These are phyloP conservation scores for Hamigera avellanea DNA, from an alignment of 495 filamentous ascomycete species.

Conservation along the genomic window DNA sequence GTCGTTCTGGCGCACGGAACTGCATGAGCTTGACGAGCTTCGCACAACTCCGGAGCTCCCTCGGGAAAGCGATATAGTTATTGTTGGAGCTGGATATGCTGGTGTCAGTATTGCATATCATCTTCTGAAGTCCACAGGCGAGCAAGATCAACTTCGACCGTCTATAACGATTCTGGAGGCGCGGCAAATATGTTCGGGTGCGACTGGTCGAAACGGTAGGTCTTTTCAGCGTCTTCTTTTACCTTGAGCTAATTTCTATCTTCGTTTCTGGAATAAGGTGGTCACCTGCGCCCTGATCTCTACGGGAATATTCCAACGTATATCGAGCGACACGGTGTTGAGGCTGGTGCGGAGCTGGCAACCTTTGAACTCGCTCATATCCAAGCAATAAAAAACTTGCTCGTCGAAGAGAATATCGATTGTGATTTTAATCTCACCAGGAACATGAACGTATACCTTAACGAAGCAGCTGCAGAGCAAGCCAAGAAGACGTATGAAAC, in stretches of 20 bases:
- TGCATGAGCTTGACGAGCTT: conserved; percentile 39
- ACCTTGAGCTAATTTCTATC: neutral
- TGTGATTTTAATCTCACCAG: conserved; percentile 28
- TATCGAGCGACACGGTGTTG: conserved; percentile 15
- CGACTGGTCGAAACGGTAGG: conserved; percentile 30
- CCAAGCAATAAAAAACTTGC: conserved; percentile 16
- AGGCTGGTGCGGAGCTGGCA: conserved; percentile 12
- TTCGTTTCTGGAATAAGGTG: no score
- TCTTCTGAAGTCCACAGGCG: conserved; percentile 27
- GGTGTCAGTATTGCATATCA: conserved; percentile 51
- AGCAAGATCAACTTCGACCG: neutral
- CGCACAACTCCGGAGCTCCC: conserved; percentile 38
- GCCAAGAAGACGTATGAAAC: conserved; percentile 18
- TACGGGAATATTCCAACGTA: conserved; percentile 18
- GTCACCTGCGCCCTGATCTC: conserved; percentile 22
- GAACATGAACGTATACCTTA: conserved; percentile 25
- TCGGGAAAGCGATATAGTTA: conserved; percentile 42
- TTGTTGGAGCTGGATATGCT: conserved; percentile 62
- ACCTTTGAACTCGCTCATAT: conserved; percentile 23
- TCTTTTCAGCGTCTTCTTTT: no score
- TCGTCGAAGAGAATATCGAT: conserved; percentile 26
- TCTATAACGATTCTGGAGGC: conserved; percentile 27
- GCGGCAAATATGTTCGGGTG: conserved; percentile 25
- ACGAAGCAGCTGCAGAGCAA: conserved; percentile 15
- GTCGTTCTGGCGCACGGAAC: conserved; percentile 53